Evolutionary conservation across 2,329 filamentous ascomycete genomes (phyloP).

Genomic region (Aspergillus persii): DNA sequence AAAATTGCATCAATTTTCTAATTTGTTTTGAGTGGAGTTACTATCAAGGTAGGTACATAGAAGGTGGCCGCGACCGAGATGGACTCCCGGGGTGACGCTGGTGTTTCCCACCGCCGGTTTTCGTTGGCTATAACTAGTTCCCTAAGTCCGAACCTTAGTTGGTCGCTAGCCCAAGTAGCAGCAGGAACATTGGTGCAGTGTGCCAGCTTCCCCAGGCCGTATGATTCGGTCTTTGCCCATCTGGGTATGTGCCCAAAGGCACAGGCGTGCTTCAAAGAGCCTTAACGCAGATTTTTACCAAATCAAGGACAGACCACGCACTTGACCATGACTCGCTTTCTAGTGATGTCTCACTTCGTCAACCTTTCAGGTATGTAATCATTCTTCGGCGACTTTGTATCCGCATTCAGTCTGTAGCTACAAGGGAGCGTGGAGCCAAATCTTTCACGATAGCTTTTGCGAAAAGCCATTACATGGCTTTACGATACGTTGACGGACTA

Average conservation of each 20-base stretch:
- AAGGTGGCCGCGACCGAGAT: not conserved
- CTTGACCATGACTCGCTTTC: not conserved
- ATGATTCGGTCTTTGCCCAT: not conserved
- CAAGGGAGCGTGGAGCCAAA: not conserved
- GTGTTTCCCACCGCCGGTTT: not conserved
- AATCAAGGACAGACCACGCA: not conserved
- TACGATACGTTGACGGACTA: not conserved
- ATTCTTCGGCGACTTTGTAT: not conserved
- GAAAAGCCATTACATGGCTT: not conserved
- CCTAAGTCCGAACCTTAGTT: not conserved
- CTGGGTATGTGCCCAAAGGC: not conserved
- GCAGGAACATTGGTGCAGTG: not conserved
- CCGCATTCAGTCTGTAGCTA: not conserved
- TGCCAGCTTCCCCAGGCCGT: not conserved
- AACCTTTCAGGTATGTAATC: not conserved
- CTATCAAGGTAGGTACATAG: not conserved
- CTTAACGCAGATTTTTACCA: not conserved
- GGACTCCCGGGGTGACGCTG: not conserved
- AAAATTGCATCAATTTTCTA: not conserved
- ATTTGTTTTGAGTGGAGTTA: not conserved
- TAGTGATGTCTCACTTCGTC: not conserved
- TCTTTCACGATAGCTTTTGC: not conserved
- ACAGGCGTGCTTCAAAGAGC: not conserved
- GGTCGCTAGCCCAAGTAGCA: not conserved
- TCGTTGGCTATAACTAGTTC: not conserved